phyloP scores from a whole-genome alignment of 495 filamentous ascomycete species.

The Aspergillus sclerotioniger region DNA sequence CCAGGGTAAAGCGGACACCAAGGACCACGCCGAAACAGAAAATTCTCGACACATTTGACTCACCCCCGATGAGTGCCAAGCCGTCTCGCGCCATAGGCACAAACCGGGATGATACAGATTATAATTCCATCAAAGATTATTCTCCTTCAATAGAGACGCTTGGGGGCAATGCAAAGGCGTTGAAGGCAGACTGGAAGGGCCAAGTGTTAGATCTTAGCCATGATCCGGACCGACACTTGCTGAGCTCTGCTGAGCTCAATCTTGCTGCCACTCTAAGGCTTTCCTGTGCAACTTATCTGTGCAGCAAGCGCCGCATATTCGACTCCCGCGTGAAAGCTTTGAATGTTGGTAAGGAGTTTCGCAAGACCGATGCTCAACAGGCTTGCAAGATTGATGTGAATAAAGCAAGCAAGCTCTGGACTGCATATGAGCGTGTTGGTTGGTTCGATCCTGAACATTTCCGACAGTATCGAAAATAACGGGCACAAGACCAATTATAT shows the following conservation, averaged over 20 bases:
- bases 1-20: constrained; percentile 45
- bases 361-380: constrained; percentile 97
- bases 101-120: constrained; percentile 85
- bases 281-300: constrained; percentile 86
- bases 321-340: constrained; percentile 68
- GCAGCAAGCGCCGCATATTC: constrained; percentile 94
- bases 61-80: constrained; percentile 37
- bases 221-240: constrained; percentile 73
- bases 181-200: constrained; percentile 89
- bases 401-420: constrained; percentile 95
- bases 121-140: constrained; percentile 71
- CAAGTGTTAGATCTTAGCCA: constrained; percentile 73
- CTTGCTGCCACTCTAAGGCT: constrained; percentile 81
- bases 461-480: constrained; percentile 45
- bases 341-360: constrained; percentile 76
- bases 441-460: constrained; percentile 75
- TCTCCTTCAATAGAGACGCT: constrained; percentile 72
- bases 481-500: not conserved
- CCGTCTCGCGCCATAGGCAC: constrained; percentile 44
- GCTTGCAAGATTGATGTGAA: constrained; percentile 98
- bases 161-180: constrained; percentile 58
- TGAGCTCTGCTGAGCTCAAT: constrained; percentile 75
- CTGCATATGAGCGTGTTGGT: constrained; percentile 83
- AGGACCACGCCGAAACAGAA: constrained; percentile 50
- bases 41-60: constrained; percentile 43